These are phyloP conservation scores for Tritrichomonas musculus DNA, from an alignment of 208 protist species.

Conservation along the genomic window DNA sequence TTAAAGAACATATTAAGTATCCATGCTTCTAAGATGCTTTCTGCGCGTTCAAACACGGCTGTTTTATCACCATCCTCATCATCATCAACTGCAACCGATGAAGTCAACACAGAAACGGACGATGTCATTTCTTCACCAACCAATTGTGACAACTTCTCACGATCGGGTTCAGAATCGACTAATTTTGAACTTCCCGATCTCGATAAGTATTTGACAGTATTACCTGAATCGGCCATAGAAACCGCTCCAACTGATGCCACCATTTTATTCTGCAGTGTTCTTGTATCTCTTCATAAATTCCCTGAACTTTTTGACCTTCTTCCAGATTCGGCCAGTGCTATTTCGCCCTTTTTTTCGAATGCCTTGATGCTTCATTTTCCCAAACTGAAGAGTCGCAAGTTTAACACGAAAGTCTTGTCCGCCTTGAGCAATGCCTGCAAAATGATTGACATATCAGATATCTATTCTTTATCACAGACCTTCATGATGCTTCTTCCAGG, in stretches of 20 bases:
- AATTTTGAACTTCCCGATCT: no score
- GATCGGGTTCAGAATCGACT: no score
- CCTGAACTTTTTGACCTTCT: background rate
- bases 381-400: background rate
- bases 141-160: background rate
- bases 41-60: no score
- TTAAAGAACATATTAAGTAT: background rate
- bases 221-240: background rate
- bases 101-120: background rate
- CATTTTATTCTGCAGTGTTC: background rate
- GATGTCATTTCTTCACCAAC: background rate
- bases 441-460: background rate
- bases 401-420: background rate
- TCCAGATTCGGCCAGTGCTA: background rate
- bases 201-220: no score
- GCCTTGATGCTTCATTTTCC: background rate
- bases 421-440: background rate
- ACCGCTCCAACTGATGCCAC: background rate
- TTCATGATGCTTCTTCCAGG: background rate
- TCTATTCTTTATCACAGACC: background rate
- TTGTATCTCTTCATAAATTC: background rate
- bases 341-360: background rate
- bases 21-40: no score
- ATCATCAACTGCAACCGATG: background rate
- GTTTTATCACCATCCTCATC: background rate